Conservation (phyloP, 306 rosid species). For the Geum urbanum region DNA sequence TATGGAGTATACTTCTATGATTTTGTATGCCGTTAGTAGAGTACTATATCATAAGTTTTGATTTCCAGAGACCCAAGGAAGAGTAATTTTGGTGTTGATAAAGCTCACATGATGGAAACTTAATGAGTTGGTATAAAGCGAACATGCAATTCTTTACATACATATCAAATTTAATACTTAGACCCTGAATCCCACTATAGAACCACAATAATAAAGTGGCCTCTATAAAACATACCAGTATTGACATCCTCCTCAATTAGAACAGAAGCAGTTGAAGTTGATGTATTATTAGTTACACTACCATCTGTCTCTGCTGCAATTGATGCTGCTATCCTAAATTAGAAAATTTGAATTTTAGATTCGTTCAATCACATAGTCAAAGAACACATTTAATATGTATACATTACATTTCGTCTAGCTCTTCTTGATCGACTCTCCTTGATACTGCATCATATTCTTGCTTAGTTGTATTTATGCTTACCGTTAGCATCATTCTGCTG, state of each 20-base stretch:
- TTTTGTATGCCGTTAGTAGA: no score
- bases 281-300: conserved; percentile 30
- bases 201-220: background rate
- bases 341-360: conserved; percentile 15
- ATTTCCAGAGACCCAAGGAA: conserved; percentile 11
- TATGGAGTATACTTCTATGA: no score
- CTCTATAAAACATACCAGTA: conserved; percentile 43
- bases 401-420: conserved; percentile 70
- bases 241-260: conserved; percentile 40
- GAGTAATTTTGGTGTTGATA: conserved; percentile 11
- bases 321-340: conserved; percentile 87
- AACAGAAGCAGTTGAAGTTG: conserved; percentile 32
- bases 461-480: conserved; percentile 13
- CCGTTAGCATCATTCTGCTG: conserved; percentile 27
- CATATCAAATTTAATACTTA: no score
- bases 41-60: no score
- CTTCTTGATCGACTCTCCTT: conserved; percentile 47
- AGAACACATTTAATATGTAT: conserved; percentile 18
- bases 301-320: conserved; percentile 64
- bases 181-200: no score
- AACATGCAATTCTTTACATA: background rate
- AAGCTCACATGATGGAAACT: conserved; percentile 6
- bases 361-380: conserved; percentile 21
- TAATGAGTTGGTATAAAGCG: background rate
- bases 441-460: conserved; percentile 8